Evolutionary conservation across 345 rosid genomes (phyloP), one percentile per base, ranked within the genome.

Genomic region (Microcos paniculata): DNA sequence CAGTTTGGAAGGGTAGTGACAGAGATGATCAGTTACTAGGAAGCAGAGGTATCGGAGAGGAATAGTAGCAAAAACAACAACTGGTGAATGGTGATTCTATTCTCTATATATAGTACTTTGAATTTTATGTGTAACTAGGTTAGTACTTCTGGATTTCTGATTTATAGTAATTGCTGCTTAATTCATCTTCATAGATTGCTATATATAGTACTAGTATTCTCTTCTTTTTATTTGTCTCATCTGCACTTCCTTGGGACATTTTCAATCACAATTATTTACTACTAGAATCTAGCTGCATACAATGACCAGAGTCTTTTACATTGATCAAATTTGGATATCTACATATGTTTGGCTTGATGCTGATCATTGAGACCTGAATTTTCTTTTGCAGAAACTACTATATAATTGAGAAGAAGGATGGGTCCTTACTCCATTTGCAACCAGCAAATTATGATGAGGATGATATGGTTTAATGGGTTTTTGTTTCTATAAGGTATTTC

Each of bases 1-100:
- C 75, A 71, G 33, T 52, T 55, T 35, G 51, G 19, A 71, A 53
- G 49, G 26, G 73, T 69, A 30, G 18, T 69, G 73, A n/a, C 58
- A 69, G 16, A 9, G 61, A 51, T 51, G 30, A 51, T n/a, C 61
- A 70, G 46, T 51, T 52, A 51, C 73, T 70, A 70, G 73, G 73
- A 70, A 52, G 61, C 73, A 70, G 61, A 69, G 73, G 59, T 31
- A 30, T 38, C 30, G 58, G 45, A 16, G 52, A 51, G 38, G 30
- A 70, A 51, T 7, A n/a, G 59, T 51, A n/a, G 24, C 61, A 43
- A 66, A 65, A 51, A n/a, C n/a, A n/a, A n/a, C n/a, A n/a, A n/a
- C n/a, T n/a, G n/a, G n/a, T n/a, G n/a, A n/a, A n/a, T n/a, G n/a
- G n/a, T 43, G 23, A 70, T 35, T 35, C 40, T 35, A 35, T 55